A percentile compares a stretch with the other conserved stretches of the same genome.
Evolutionary conservation across 2,329 filamentous ascomycete species (phyloP).

Genomic region (Cladophialophora yegresii): DNA sequence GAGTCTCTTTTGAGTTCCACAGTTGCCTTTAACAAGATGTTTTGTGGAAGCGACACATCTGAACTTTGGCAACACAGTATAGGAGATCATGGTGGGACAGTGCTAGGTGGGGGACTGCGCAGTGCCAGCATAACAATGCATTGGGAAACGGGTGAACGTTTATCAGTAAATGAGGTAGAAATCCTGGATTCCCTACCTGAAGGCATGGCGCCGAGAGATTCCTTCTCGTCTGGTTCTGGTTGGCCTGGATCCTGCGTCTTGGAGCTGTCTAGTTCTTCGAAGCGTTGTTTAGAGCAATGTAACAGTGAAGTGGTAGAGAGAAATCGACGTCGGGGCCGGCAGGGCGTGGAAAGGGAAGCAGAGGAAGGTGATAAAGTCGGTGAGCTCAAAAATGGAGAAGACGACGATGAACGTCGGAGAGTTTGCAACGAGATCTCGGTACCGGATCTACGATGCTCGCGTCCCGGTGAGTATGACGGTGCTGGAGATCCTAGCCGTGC

Average conservation of each 20-base stretch:
- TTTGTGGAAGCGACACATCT: not conserved
- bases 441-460: conserved; percentile 18
- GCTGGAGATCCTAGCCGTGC: not conserved
- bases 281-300: conserved; percentile 3
- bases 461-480: not conserved
- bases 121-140: not conserved
- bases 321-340: not conserved
- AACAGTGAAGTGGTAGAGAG: conserved; percentile 5
- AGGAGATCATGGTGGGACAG: not conserved
- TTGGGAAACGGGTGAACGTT: conserved; percentile 1
- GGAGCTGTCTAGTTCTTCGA: conserved; percentile 1
- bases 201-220: conserved; percentile 22
- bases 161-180: not conserved
- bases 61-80: not conserved
- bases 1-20: not conserved
- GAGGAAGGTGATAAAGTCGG: conserved; percentile 11
- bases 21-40: not conserved
- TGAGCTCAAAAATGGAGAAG: conserved; percentile 10
- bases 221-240: conserved; percentile 9
- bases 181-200: conserved; percentile 19
- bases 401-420: conserved; percentile 12
- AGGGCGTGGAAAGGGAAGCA: not conserved
- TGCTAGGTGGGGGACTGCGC: not conserved
- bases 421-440: conserved; percentile 18
- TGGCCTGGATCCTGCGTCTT: not conserved